phyloP scores from a whole-genome alignment of 495 filamentous ascomycete species.

The Penicillium macrosclerotiorum region DNA sequence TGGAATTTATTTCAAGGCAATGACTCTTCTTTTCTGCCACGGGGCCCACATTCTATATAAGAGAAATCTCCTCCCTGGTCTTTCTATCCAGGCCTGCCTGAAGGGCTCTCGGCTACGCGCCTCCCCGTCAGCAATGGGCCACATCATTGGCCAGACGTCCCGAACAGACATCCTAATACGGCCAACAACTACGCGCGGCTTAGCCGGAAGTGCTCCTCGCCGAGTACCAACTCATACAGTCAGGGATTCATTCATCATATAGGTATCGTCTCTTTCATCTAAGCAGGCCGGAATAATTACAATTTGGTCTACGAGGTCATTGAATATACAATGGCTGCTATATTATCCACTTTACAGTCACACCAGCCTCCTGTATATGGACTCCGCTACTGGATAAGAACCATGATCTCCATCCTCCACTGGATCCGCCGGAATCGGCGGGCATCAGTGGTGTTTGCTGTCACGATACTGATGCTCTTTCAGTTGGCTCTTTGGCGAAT shows the following conservation, averaged over 20 bases:
- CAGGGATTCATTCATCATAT: not conserved
- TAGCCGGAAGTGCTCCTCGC: conserved; percentile 1
- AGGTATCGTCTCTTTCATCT: not conserved
- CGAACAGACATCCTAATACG: conserved; percentile 1
- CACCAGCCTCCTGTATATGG: not conserved
- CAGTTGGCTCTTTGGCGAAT: not conserved
- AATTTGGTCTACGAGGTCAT: not conserved
- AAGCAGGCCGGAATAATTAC: not conserved
- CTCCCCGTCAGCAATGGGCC: not conserved
- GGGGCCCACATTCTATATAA: too few species aligned
- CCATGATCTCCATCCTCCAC: conserved; percentile 2
- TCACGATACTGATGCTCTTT: not conserved
- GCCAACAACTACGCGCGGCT: conserved; percentile 1
- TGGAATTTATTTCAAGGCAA: too few species aligned
- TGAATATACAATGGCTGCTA: not conserved
- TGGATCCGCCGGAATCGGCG: conserved; percentile 1
- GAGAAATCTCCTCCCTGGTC: not conserved
- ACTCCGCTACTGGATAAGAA: not conserved
- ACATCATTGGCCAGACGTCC: conserved; percentile 2
- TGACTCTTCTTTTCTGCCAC: too few species aligned
- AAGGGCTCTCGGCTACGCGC: not conserved
- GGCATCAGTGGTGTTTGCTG: not conserved
- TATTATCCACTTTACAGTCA: not conserved
- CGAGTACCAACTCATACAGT: not conserved
- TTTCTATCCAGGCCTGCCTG: too few species aligned